Evolutionary conservation across 345 rosid species (phyloP).

Genomic region (Citrus medica): DNA sequence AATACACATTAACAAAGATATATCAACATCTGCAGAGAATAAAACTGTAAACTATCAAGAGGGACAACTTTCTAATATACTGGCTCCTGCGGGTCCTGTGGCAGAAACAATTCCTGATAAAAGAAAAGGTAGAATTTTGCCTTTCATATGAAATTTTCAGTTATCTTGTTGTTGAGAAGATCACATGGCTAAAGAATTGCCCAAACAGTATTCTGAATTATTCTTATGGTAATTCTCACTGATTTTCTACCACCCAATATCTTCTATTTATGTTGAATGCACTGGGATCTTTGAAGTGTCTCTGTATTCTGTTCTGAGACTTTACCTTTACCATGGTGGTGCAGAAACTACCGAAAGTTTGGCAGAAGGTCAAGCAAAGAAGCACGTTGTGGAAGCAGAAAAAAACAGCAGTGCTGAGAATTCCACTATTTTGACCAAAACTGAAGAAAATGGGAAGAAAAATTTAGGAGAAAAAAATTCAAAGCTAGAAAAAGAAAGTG

Average conservation of each 20-base stretch:
- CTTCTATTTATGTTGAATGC: neutral
- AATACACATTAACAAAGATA: conserved; percentile 12
- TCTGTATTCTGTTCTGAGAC: neutral
- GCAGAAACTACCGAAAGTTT: conserved; percentile 5
- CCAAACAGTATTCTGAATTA: neutral
- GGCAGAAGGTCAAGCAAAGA: conserved; percentile 15
- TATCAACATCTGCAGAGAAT: conserved; percentile 4
- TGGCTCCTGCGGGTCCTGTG: conserved; percentile 5
- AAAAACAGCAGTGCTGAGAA: conserved; percentile 9
- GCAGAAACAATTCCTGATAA: conserved; percentile 3
- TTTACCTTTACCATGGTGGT: neutral
- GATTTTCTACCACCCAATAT: neutral
- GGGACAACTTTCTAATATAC: neutral
- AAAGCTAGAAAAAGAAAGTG: conserved; percentile 15
- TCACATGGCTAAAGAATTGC: neutral
- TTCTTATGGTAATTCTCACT: neutral
- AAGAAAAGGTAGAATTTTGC: conserved; percentile 17
- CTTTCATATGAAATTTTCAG: neutral
- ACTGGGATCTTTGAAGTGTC: neutral
- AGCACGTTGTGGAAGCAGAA: conserved; percentile 16
- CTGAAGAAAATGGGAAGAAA: conserved; percentile 13
- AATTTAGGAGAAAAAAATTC: conserved; percentile 12
- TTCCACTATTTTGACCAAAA: conserved; percentile 9
- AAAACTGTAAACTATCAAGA: conserved; percentile 14
- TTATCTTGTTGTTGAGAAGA: neutral